phyloP scores from a whole-genome alignment of 192 early-diverging fungal genomes.

The Thamnidium elegans region DNA sequence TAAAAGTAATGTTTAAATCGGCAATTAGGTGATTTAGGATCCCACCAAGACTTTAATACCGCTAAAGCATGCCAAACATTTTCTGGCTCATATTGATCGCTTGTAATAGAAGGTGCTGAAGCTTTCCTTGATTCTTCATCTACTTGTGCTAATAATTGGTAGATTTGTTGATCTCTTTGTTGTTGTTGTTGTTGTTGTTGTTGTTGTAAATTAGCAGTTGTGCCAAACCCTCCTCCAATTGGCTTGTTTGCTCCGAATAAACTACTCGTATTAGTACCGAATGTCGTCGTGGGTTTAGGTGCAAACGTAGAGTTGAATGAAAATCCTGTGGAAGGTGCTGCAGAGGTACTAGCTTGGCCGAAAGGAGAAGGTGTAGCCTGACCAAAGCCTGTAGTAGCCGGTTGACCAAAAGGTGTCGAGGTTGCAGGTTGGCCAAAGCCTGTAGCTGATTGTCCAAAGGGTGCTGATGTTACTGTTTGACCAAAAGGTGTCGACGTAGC shows the following conservation, averaged over 20 bases:
- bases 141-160: conserved; percentile 21
- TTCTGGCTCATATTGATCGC: conserved; percentile 30
- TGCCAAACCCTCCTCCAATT: background rate
- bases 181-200: background rate
- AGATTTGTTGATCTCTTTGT: conserved; percentile 29
- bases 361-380: background rate
- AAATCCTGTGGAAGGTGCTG: conserved; percentile 4
- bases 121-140: conserved; percentile 45
- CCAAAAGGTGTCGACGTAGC: conserved; percentile 6
- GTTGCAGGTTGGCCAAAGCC: conserved; percentile 1
- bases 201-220: background rate
- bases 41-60: conserved; percentile 74
- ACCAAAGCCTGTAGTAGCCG: conserved; percentile 14
- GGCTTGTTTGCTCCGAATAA: conserved; percentile 18
- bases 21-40: conserved; percentile 72
- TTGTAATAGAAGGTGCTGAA: conserved; percentile 28
- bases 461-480: background rate
- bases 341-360: conserved; percentile 9
- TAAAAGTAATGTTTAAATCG: conserved; percentile 95
- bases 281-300: background rate
- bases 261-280: conserved; percentile 4
- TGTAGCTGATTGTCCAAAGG: background rate
- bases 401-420: conserved; percentile 14
- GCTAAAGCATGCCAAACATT: conserved; percentile 62
- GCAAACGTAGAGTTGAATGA: background rate